A percentile compares a stretch with the other conserved stretches of the same genome.
phyloP scores from a whole-genome alignment of 2,329 filamentous ascomycete genomes.

The Aureobasidium mangrovei region DNA sequence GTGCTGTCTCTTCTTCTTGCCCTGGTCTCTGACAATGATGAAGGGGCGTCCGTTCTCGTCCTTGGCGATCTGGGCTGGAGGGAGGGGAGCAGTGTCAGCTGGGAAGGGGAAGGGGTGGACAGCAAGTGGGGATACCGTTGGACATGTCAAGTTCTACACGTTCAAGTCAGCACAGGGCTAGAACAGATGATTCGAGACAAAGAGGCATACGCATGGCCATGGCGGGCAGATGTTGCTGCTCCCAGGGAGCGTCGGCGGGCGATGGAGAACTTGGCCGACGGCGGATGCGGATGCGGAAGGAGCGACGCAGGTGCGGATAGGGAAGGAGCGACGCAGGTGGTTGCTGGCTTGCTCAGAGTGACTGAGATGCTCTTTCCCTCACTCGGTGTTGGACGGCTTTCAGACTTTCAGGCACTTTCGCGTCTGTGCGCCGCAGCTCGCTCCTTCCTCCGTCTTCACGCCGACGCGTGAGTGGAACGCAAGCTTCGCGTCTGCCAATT shows the following conservation, averaged over 20 bases:
- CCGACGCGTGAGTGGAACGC: not conserved
- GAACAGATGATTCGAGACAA: constrained; percentile 12
- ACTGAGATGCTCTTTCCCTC: not conserved
- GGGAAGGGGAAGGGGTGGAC: not conserved
- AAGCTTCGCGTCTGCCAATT: not conserved
- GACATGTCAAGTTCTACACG: constrained; percentile 68
- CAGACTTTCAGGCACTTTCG: not conserved
- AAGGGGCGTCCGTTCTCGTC: constrained; percentile 96
- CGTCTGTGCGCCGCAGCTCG: not conserved
- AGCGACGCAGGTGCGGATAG: not conserved
- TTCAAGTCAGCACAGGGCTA: constrained; percentile 22
- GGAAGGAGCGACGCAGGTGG: not conserved
- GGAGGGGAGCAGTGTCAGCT: constrained; percentile 4
- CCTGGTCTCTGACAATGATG: constrained; percentile 96
- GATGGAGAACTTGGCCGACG: not conserved
- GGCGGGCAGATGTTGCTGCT: constrained; percentile 24
- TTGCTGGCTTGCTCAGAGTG: not conserved
- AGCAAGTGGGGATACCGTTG: constrained; percentile 53
- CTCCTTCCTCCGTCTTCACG: not conserved
- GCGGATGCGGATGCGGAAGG: not conserved
- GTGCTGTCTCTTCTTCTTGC: constrained; percentile 93
- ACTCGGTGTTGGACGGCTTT: not conserved
- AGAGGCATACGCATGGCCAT: constrained; percentile 52
- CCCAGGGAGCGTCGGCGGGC: constrained; percentile 11
- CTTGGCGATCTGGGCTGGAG: constrained; percentile 67